Percentiles rank a stretch among this genome's conserved stretches.
Evolutionary conservation across 2,329 filamentous ascomycete species (phyloP).

Genomic region (Chaetomiaceae sp.): DNA sequence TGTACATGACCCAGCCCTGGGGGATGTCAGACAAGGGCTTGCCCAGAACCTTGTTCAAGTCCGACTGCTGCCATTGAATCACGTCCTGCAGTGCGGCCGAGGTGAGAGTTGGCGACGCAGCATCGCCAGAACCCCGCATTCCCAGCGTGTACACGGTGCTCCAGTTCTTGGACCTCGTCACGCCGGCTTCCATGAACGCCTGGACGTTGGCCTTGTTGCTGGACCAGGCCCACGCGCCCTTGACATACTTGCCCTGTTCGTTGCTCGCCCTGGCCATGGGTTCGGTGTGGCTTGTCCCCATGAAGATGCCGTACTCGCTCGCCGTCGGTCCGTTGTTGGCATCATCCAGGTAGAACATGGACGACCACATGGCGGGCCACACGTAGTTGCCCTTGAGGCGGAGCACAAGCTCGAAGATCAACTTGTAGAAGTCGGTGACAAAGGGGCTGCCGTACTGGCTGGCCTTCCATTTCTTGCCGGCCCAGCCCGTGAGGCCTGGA

Average conservation of each 20-base stretch:
- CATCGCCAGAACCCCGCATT: slow-evolving; percentile 52
- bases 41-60: slow-evolving; percentile 17
- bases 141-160: slow-evolving; percentile 46
- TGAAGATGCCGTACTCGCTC: slow-evolving; percentile 51
- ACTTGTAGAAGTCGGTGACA: slow-evolving; percentile 46
- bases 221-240: slow-evolving; percentile 49
- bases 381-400: slow-evolving; percentile 51
- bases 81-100: slow-evolving; percentile 38
- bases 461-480: slow-evolving; percentile 39
- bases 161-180: slow-evolving; percentile 42
- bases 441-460: slow-evolving; percentile 25
- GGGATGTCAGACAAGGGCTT: slow-evolving; percentile 34
- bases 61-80: slow-evolving; percentile 32
- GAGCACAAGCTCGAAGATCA: slow-evolving; percentile 51
- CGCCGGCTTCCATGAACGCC: slow-evolving; percentile 47
- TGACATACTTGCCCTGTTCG: slow-evolving; percentile 25
- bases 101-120: slow-evolving; percentile 38
- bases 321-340: slow-evolving; percentile 45
- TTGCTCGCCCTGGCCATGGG: slow-evolving; percentile 49
- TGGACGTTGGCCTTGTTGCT: slow-evolving; percentile 48
- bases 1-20: slow-evolving; percentile 55
- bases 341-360: slow-evolving; percentile 53
- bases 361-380: slow-evolving; percentile 54
- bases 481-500: slow-evolving; percentile 49
- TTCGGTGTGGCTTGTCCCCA: slow-evolving; percentile 53